These are phyloP conservation scores for Rickenella mellea DNA, from an alignment of 768 basidiomycete species.

Conservation along the genomic window DNA sequence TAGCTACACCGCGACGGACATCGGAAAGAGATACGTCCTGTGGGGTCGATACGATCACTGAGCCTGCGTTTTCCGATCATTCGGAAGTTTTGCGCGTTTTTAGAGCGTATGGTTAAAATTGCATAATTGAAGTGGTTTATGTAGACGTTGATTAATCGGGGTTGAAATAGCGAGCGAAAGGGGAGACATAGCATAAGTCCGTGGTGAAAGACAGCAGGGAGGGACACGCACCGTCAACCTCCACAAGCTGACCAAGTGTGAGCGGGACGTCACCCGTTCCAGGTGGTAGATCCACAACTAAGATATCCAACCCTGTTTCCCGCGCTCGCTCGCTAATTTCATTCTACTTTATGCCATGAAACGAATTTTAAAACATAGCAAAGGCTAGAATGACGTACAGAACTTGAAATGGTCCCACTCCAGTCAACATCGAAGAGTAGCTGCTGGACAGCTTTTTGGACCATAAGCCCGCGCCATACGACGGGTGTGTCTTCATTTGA, in stretches of 20 bases:
- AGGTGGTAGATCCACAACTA: constrained; percentile 94
- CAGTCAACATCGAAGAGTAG: constrained; percentile 95
- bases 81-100: too few relatives aligned
- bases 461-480: constrained; percentile 97
- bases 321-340: constrained; percentile 21
- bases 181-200: neutral
- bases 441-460: constrained; percentile 95
- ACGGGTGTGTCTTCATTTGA: constrained; percentile 55
- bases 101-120: neutral
- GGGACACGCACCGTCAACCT: constrained; percentile 61
- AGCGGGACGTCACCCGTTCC: constrained; percentile 96
- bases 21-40: constrained; percentile 91
- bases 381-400: neutral
- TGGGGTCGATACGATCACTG: constrained; percentile 91
- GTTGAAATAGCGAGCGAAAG: constrained; percentile 1
- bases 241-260: constrained; percentile 79
- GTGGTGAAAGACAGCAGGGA: neutral
- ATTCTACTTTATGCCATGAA: too few relatives aligned
- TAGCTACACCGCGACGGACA: constrained; percentile 84
- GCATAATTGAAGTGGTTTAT: too few relatives aligned
- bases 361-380: too few relatives aligned
- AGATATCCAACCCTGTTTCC: constrained; percentile 58
- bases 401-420: constrained; percentile 25
- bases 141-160: too few relatives aligned
- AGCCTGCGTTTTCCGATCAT: constrained; percentile 37